A percentile compares a stretch with the other conserved stretches of the same genome.
Conservation (phyloP, 208 protist genomes). For the Acanthamoeba culbertsoni region DNA sequence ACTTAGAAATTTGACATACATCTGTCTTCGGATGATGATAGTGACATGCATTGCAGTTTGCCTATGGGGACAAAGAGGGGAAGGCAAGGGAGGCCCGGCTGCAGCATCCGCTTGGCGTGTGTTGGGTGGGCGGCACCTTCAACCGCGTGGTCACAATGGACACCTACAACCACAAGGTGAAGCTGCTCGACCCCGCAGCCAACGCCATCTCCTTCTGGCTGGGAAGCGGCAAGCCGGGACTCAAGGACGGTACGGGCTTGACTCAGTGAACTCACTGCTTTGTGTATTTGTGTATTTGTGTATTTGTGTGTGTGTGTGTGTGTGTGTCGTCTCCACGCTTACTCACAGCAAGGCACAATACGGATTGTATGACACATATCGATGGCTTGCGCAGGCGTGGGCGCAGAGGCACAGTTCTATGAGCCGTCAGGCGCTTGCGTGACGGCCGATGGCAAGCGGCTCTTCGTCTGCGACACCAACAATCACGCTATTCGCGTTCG, state of each 20-base stretch:
- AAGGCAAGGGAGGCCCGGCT: neutral
- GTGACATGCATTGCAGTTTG: no score
- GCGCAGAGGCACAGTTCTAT: neutral
- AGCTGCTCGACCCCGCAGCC: neutral
- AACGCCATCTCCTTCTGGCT: conserved; percentile 14
- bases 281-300: no score
- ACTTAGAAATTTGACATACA: no score
- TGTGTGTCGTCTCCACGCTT: no score
- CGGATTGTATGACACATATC: no score
- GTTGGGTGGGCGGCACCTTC: neutral
- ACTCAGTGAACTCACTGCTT: neutral
- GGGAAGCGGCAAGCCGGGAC: neutral
- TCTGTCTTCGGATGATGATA: no score
- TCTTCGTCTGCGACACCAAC: conserved; percentile 7
- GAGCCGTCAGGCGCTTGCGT: neutral
- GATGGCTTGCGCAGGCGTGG: neutral
- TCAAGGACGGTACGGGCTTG: neutral
- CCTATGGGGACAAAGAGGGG: conserved; percentile 10
- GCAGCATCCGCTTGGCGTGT: conserved; percentile 1
- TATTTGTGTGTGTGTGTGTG: no score
- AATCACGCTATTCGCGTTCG: neutral
- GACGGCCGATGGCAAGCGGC: neutral
- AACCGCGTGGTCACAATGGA: neutral
- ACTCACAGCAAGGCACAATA: no score
- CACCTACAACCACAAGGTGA: conserved; percentile 16